Evolutionary conservation across 2,329 filamentous ascomycete genomes (phyloP).

Genomic region (Colletotrichum chrysophilum): DNA sequence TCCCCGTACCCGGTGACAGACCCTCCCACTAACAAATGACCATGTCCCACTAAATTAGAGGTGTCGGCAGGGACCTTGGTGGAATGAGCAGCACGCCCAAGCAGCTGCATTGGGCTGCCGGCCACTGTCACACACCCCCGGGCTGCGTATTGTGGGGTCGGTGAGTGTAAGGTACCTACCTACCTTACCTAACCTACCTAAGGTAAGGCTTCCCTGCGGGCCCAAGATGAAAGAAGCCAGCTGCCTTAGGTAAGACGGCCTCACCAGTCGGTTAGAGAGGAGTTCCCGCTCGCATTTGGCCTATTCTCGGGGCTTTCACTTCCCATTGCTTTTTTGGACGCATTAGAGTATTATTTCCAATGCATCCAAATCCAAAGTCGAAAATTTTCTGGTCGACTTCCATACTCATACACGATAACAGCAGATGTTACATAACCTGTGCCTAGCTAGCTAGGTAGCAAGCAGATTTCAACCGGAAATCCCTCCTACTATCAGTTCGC

Average conservation of each 20-base stretch:
- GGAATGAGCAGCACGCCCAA: background rate
- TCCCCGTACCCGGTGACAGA: background rate
- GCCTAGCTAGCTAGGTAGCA: background rate
- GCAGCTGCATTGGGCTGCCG: background rate
- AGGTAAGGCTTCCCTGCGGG: background rate
- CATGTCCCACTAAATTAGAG: background rate
- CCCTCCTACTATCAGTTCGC: background rate
- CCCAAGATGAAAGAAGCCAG: background rate
- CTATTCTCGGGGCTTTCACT: background rate
- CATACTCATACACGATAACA: background rate
- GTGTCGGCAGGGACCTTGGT: background rate
- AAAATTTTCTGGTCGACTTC: background rate
- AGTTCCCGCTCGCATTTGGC: background rate
- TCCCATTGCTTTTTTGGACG: background rate
- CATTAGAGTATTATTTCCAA: background rate
- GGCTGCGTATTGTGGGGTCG: background rate
- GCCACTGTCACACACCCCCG: background rate
- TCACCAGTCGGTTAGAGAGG: background rate
- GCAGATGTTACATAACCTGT: background rate
- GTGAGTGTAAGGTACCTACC: background rate
- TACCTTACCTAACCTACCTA: background rate
- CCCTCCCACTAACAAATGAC: background rate
- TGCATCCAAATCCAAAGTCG: background rate
- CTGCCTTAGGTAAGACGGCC: background rate
- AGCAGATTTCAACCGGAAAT: background rate